These are phyloP conservation scores for Hyaloraphidium curvatum DNA, from an alignment of 192 early-diverging fungal genomes.

Conservation along the genomic window DNA sequence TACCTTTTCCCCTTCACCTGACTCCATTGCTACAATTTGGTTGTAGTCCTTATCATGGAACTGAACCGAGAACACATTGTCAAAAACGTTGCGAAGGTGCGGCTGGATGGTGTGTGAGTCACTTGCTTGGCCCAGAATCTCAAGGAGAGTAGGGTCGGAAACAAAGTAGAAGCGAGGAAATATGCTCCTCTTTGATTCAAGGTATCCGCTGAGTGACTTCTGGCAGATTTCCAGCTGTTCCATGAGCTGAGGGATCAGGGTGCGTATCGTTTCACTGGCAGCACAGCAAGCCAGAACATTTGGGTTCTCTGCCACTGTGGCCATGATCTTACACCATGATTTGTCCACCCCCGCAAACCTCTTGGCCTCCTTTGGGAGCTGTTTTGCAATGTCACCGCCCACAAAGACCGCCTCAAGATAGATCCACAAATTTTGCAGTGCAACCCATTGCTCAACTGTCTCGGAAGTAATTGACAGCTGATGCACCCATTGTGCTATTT, in stretches of 20 bases:
- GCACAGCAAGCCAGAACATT: constrained; percentile 49
- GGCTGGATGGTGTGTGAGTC: constrained; percentile 48
- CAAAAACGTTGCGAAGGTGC: constrained; percentile 37
- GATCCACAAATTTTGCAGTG: constrained; percentile 46
- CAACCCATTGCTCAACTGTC: constrained; percentile 44
- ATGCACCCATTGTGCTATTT: constrained; percentile 42
- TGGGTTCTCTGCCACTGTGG: constrained; percentile 40
- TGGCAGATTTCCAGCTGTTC: constrained; percentile 46
- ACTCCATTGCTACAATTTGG: constrained; percentile 38
- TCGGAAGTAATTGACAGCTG: constrained; percentile 42
- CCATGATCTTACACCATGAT: constrained; percentile 46
- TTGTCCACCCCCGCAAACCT: constrained; percentile 47
- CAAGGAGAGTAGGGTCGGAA: constrained; percentile 38
- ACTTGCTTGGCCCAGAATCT: constrained; percentile 41
- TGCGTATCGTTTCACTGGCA: constrained; percentile 38
- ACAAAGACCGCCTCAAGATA: constrained; percentile 47
- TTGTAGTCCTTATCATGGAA: constrained; percentile 52
- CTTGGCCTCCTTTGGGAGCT: constrained; percentile 49
- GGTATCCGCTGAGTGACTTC: constrained; percentile 38
- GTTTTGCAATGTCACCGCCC: constrained; percentile 46
- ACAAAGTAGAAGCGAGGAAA: constrained; percentile 47
- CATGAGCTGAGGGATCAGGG: constrained; percentile 36
- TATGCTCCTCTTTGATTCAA: constrained; percentile 40
- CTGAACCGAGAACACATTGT: constrained; percentile 31
- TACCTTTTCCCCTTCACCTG: constrained; percentile 37